Base-by-base conservation (phyloP, 306 rosid species). In the Argentina anserina region DNA sequence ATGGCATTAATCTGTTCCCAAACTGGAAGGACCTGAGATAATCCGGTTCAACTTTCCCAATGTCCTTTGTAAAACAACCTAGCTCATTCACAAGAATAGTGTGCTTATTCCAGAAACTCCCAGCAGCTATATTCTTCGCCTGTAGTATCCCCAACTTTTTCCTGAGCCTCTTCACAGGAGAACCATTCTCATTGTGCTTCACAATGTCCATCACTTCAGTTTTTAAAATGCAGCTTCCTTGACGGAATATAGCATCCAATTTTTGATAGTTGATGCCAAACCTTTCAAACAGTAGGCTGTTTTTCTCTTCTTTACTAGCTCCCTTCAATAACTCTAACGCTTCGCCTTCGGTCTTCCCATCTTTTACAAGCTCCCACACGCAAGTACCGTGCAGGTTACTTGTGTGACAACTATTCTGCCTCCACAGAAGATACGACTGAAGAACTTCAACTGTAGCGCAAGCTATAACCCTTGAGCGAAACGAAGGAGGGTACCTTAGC, bases 341-440 rank as follows among this genome's bases (percentile, higher is more conserved):
- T 76, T 89, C 84, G 13, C 3, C 81, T 70, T 86, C 82, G 31
- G 81, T 81, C 90, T 77, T 82, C 72, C 96, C 90, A 0, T 75
- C 64, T 65, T 84, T 77, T 46, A 89, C 87, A 76, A 93, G 86
- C 81, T 85, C 88, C 87, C 87, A 86, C 41, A 82, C 46, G 86
- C 93, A 90, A 46, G 89, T 87, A 70, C 81, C 72, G 75, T 87
- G 80, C 74, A 80, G 90, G 73, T 89, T 84, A 47, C 47, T 84
- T 70, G 76, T 64, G 78, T 90, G 97, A 78, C 93, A 93, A 18
- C 73, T 79, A 78, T 75, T 87, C 74, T 90, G 93, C 80, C 97
- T 89, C 97, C 98, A 93, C 36, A 78, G 77, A 83, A 90, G 89
- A 81, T 86, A 93, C 33, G 86, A 79, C 67, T 90, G 98, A 69